These are phyloP conservation scores for Inga leiocalycina DNA, from an alignment of 306 rosid genomes.

Conservation along the genomic window DNA sequence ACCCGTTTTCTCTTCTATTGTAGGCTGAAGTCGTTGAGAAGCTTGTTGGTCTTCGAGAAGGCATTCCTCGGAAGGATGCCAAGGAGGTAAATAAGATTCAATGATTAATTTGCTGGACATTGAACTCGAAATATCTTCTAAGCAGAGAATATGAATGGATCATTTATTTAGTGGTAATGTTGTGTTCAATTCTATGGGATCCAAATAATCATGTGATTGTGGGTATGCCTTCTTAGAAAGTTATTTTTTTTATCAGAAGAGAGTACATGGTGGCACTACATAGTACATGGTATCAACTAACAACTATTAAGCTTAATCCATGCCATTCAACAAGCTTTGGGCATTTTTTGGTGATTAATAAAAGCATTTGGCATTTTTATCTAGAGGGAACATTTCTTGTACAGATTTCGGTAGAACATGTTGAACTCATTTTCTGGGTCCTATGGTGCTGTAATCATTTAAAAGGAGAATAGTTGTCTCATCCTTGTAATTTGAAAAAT, in stretches of 20 bases:
- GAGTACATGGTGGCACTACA: background rate
- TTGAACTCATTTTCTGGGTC: slow-evolving; percentile 12
- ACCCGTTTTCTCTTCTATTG: slow-evolving; percentile 34
- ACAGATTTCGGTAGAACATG: background rate
- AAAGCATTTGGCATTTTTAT: background rate
- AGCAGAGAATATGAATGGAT: slow-evolving; percentile 13
- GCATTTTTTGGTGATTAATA: background rate
- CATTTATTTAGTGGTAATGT: slow-evolving; percentile 20
- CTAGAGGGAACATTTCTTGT: slow-evolving; percentile 3
- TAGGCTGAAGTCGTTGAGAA: slow-evolving; percentile 97
- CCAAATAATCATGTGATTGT: slow-evolving; percentile 13
- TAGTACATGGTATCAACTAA: background rate
- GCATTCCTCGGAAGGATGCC: slow-evolving; percentile 97
- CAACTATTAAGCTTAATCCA: background rate
- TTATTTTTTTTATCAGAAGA: background rate
- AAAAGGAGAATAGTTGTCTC: background rate
- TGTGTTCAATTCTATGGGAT: background rate
- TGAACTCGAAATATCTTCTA: slow-evolving; percentile 16
- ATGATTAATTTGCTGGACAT: slow-evolving; percentile 18
- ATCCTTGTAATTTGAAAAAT: background rate
- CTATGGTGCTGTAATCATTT: background rate
- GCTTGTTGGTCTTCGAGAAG: slow-evolving; percentile 92
- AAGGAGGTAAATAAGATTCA: slow-evolving; percentile 73
- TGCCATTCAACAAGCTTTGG: slow-evolving; percentile 2
- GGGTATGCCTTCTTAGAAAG: slow-evolving; percentile 9